A percentile compares a stretch with the other conserved stretches of the same genome.
phyloP scores from a whole-genome alignment of 2,329 filamentous ascomycete species.

The Blastomyces silverae region DNA sequence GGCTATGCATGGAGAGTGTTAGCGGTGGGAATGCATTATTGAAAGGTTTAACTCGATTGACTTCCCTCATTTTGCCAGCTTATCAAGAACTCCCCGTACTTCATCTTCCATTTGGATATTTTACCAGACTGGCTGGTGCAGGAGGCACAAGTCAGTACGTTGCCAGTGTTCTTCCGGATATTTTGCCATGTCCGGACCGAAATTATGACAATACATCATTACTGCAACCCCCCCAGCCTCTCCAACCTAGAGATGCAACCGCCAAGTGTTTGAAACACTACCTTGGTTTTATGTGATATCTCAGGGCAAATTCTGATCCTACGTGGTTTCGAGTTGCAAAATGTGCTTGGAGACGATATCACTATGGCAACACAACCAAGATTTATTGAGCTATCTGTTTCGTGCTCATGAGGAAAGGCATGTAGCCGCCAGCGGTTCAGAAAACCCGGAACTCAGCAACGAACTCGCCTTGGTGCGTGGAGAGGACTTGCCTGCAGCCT shows the following conservation, averaged over 20 bases:
- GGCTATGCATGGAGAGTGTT: too few species aligned
- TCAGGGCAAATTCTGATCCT: background rate
- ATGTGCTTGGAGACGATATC: background rate
- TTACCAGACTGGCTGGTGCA: background rate
- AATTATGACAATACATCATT: background rate
- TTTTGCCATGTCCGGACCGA: background rate
- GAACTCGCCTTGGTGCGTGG: background rate
- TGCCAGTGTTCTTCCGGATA: background rate
- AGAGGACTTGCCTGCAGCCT: background rate
- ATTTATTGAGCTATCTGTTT: background rate
- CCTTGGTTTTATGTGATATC: background rate
- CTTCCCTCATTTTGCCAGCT: background rate
- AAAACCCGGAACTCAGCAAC: background rate
- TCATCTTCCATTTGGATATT: background rate
- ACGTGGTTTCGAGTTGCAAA: background rate
- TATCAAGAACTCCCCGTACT: background rate
- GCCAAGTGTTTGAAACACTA: background rate
- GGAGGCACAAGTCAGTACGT: background rate
- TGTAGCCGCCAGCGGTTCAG: background rate
- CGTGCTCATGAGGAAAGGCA: background rate
- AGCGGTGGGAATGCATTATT: too few species aligned
- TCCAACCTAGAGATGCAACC: slow-evolving; percentile 1
- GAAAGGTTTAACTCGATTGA: too few species aligned
- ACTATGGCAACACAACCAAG: background rate
- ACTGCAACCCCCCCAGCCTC: background rate